Evolutionary conservation across 2,329 filamentous ascomycete species (phyloP).

Genomic region (Colletotrichum magnum): DNA sequence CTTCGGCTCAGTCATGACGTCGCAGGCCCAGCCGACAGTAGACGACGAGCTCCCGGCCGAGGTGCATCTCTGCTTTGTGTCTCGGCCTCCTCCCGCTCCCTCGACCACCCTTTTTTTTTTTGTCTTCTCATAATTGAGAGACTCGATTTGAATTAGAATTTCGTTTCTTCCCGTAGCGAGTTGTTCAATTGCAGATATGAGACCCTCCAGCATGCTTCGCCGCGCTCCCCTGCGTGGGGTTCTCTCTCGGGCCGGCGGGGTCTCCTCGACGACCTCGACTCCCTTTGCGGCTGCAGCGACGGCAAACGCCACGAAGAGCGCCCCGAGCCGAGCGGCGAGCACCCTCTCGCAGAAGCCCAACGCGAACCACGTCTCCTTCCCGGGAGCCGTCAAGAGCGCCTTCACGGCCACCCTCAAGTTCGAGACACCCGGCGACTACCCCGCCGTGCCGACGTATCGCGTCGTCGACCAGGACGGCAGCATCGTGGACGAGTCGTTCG

Average conservation of each 20-base stretch:
- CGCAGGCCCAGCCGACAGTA: slow-evolving; percentile 32
- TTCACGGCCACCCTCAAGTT: slow-evolving; percentile 88
- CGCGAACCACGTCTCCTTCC: slow-evolving; percentile 78
- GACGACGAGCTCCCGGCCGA: slow-evolving; percentile 36
- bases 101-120: neutral
- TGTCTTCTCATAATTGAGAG: neutral
- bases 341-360: slow-evolving; percentile 70
- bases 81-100: slow-evolving; percentile 28
- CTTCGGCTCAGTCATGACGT: slow-evolving; percentile 53
- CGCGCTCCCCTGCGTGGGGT: slow-evolving; percentile 47
- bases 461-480: slow-evolving; percentile 90
- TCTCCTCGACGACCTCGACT: slow-evolving; percentile 23
- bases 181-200: slow-evolving; percentile 7
- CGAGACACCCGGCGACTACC: slow-evolving; percentile 77
- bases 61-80: slow-evolving; percentile 18
- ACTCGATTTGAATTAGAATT: neutral
- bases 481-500: slow-evolving; percentile 81
- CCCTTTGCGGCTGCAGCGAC: slow-evolving; percentile 38
- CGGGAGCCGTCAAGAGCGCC: slow-evolving; percentile 93
- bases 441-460: slow-evolving; percentile 90
- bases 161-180: neutral
- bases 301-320: slow-evolving; percentile 39
- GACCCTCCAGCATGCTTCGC: slow-evolving; percentile 47
- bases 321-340: slow-evolving; percentile 56
- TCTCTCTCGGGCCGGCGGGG: slow-evolving; percentile 41